A percentile compares a stretch with the other conserved stretches of the same genome.
phyloP scores from a whole-genome alignment of 257 asterid genomes.

The Salvia splendens region DNA sequence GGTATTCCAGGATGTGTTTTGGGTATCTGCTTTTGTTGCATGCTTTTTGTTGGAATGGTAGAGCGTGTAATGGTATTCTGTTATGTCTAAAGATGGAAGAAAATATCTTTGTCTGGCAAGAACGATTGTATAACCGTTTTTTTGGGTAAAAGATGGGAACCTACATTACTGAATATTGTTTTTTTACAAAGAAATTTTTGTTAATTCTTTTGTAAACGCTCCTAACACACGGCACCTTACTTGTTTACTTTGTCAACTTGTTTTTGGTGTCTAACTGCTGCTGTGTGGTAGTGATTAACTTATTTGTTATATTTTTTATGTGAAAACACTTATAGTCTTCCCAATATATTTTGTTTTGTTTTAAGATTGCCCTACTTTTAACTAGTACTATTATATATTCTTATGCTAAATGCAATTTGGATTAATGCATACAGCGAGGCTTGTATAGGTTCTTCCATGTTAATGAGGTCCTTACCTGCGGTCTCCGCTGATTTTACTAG shows the following conservation, averaged over 20 bases:
- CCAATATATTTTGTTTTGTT: background rate
- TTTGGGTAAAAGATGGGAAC: background rate
- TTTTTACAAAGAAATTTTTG: background rate
- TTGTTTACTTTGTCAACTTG: no score
- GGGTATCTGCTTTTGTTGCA: background rate
- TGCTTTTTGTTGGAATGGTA: background rate
- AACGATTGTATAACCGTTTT: background rate
- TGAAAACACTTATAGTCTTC: background rate
- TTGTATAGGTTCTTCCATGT: background rate
- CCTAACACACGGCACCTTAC: background rate
- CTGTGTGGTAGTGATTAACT: background rate
- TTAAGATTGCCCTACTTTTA: background rate
- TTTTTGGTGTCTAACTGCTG: background rate
- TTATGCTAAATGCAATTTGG: background rate
- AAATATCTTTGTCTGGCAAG: background rate
- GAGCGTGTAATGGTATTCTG: background rate
- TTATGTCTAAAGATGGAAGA: background rate
- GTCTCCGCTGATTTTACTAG: slow-evolving; percentile 38
- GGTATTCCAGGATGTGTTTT: background rate
- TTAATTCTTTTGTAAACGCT: background rate
- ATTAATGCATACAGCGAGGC: background rate
- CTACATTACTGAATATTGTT: background rate
- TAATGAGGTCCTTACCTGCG: slow-evolving; percentile 8
- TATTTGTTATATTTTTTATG: background rate
- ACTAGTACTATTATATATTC: background rate